These are phyloP conservation scores for Scenedesmus sp. DNA, from an alignment of 163 green algal species.

Conservation along the genomic window DNA sequence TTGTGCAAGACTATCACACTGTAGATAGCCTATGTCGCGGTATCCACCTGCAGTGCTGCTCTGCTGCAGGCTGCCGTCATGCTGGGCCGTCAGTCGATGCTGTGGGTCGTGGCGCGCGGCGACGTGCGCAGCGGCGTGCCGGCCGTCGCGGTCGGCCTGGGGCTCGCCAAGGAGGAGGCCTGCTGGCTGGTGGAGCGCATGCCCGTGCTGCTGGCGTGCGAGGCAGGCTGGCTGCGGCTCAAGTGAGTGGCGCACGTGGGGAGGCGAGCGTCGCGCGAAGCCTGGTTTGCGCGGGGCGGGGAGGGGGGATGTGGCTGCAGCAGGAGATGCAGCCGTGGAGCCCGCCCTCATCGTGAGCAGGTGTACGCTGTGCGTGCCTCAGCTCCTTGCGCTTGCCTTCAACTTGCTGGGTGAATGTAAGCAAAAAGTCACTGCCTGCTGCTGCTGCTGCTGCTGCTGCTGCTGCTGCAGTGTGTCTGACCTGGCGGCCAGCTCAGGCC, in stretches of 20 bases:
- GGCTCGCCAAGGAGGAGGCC: not conserved
- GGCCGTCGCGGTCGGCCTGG: conserved; percentile 11
- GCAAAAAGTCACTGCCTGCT: not conserved
- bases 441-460: not conserved
- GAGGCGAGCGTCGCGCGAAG: too few relatives aligned
- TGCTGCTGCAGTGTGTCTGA: conserved; percentile 43
- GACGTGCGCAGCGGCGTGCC: conserved; percentile 51
- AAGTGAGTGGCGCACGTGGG: too few relatives aligned
- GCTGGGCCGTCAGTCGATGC: conserved; percentile 60
- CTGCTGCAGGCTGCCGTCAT: conserved; percentile 49
- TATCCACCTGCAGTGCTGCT: not conserved
- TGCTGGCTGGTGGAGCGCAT: conserved; percentile 50
- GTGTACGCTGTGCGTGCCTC: not conserved
- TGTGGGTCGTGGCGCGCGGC: conserved; percentile 57
- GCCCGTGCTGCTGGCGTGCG: conserved; percentile 60
- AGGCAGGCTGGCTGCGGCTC: conserved; percentile 48
- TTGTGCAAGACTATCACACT: too few relatives aligned
- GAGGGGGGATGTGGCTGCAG: too few relatives aligned
- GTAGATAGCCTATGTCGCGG: too few relatives aligned
- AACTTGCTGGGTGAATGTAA: too few relatives aligned
- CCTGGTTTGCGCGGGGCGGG: too few relatives aligned
- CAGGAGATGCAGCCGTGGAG: not conserved
- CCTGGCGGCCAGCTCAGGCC: conserved; percentile 34
- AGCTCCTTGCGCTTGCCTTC: not conserved
- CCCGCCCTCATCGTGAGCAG: too few relatives aligned